Evolutionary conservation across 2,329 filamentous ascomycete genomes (phyloP).

Genomic region (Emmonsiellopsis sp.): DNA sequence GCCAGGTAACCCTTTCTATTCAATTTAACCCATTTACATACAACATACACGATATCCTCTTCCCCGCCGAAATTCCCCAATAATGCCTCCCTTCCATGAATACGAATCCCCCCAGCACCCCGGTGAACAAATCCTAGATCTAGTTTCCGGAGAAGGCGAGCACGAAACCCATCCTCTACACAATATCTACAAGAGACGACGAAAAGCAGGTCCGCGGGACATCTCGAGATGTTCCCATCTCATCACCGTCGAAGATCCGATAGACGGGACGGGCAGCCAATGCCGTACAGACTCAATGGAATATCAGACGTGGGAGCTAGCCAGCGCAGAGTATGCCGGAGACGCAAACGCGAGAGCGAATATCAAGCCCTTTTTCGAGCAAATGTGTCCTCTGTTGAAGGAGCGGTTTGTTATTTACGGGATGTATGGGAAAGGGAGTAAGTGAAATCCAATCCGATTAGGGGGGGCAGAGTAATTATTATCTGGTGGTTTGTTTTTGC

Average conservation of each 20-base stretch:
- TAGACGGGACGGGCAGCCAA: background rate
- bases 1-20: background rate
- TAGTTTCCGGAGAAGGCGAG: background rate
- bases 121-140: background rate
- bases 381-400: background rate
- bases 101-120: background rate
- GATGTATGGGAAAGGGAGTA: slow-evolving; percentile 8
- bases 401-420: slow-evolving; percentile 8
- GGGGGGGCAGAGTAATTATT: no score
- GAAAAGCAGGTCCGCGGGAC: background rate
- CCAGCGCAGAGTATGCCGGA: background rate
- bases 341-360: background rate
- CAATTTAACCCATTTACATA: background rate
- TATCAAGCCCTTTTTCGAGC: background rate
- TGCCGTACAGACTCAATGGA: background rate
- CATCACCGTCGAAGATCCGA: background rate
- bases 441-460: background rate
- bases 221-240: background rate
- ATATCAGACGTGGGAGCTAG: background rate
- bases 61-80: background rate
- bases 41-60: background rate
- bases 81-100: background rate
- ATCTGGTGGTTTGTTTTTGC: background rate
- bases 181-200: background rate
- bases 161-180: background rate